Conservation (phyloP, 345 rosid species). For the Salix brachista region DNA sequence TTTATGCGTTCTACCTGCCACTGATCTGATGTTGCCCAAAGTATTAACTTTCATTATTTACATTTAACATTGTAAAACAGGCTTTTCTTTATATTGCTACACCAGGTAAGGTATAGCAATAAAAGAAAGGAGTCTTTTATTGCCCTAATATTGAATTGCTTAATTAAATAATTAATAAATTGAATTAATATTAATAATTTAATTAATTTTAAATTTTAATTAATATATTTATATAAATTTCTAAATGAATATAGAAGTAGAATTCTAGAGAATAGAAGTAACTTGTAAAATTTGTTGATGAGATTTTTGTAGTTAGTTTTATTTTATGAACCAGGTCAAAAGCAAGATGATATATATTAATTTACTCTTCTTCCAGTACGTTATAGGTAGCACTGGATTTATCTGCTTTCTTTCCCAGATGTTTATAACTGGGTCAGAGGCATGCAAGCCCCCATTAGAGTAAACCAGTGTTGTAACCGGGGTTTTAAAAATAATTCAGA, state of each 20-base stretch:
- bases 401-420: background rate
- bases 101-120: too few relatives aligned
- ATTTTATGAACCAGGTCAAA: background rate
- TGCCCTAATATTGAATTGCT: too few relatives aligned
- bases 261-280: background rate
- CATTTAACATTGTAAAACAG: too few relatives aligned
- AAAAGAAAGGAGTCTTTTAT: too few relatives aligned
- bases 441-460: background rate
- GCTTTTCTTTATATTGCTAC: too few relatives aligned
- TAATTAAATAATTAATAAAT: too few relatives aligned
- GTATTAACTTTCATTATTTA: background rate
- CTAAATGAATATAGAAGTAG: too few relatives aligned
- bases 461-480: too few relatives aligned
- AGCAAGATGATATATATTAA: background rate
- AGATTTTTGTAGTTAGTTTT: background rate
- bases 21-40: background rate
- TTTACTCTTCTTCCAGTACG: background rate
- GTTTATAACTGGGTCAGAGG: background rate
- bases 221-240: too few relatives aligned
- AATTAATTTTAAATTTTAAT: too few relatives aligned
- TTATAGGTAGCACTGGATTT: background rate
- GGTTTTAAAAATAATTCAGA: too few relatives aligned
- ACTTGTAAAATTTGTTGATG: background rate
- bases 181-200: too few relatives aligned
- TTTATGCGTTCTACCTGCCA: background rate